Base-by-base conservation (phyloP, 805 yeast species). In the Suhomyces kilbournensis region DNA sequence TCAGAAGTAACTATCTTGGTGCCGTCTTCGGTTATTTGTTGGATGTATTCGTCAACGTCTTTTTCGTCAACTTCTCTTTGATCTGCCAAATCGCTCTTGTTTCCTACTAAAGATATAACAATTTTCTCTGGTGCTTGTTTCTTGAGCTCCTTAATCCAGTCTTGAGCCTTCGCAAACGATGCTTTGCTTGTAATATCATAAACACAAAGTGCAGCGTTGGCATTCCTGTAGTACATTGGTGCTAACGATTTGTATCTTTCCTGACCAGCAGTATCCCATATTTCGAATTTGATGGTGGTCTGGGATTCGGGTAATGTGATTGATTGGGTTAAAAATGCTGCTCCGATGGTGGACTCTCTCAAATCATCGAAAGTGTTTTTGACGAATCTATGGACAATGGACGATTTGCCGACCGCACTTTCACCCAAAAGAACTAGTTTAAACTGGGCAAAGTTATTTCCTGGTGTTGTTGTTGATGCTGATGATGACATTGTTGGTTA, bases 221-320 rank as follows among this genome's bases (percentile, higher is more conserved):
- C 88, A 62, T 86, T 86, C 59, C 96, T 68, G 66, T 88, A 88
- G 69, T 88, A 88, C 91, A 88, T 88, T 28, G 93, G 91, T 3
- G 93, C 89, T 57, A 88, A 71, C 0, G 90, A 83, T 56, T 86
- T 79, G 62, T 87, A 88, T 51, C 96, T 71, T 61, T 88, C 94
- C 66, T 88, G 94, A 6, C 96, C 94, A 0, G 93, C 92, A 2
- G 93, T 87, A 64, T 88, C 96, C 96, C 94, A 88, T 49, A 88
- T 86, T 63, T 88, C 94, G 58, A 86, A 81, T 65, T 86, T 86
- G 43, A 87, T 79, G 1, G 83, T 81, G 47, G 74, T 70, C 14
- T 81, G 78, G 30, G 64, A 59, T 34, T 74, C 81, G 50, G 80
- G 81, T n/a, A 82, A 63, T 17, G 80, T 78, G 45, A 86, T 80